phyloP scores from a whole-genome alignment of 768 basidiomycete species.

The Lactarius trivialis region DNA sequence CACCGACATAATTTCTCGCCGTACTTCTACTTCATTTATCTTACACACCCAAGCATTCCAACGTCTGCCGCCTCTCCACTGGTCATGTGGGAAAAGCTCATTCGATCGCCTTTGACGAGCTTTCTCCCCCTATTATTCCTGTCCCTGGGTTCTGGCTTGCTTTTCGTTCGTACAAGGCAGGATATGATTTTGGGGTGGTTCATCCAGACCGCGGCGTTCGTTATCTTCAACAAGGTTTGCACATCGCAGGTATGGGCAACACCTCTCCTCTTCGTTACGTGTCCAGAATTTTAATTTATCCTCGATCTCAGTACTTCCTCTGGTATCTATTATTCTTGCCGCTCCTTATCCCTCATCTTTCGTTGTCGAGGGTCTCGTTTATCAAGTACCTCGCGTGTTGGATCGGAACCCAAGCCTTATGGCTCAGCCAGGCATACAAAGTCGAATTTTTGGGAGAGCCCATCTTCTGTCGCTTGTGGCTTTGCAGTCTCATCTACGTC shows the following conservation, averaged over 20 bases:
- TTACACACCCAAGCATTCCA: conserved; percentile 55
- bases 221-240: conserved; percentile 98
- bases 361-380: conserved; percentile 41
- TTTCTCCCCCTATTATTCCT: conserved; percentile 81
- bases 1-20: conserved; percentile 98
- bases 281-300: background rate
- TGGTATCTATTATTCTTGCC: conserved; percentile 94
- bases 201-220: conserved; percentile 83
- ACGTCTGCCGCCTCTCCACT: conserved; percentile 22
- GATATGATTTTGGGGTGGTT: conserved; percentile 85
- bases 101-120: conserved; percentile 70
- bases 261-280: conserved; percentile 1
- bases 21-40: conserved; percentile 93
- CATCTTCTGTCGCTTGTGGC: conserved; percentile 75
- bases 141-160: conserved; percentile 63
- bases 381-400: conserved; percentile 49
- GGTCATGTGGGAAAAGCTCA: conserved; percentile 36
- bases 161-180: conserved; percentile 49
- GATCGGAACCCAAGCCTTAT: conserved; percentile 75
- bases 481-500: conserved; percentile 67
- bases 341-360: conserved; percentile 63
- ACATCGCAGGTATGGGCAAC: conserved; percentile 73
- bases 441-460: conserved; percentile 81
- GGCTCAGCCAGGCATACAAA: conserved; percentile 86
- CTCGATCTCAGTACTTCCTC: conserved; percentile 74